These are phyloP conservation scores for Tetrastigma voinierianum DNA, from an alignment of 164 flowering plant species.

Conservation along the genomic window DNA sequence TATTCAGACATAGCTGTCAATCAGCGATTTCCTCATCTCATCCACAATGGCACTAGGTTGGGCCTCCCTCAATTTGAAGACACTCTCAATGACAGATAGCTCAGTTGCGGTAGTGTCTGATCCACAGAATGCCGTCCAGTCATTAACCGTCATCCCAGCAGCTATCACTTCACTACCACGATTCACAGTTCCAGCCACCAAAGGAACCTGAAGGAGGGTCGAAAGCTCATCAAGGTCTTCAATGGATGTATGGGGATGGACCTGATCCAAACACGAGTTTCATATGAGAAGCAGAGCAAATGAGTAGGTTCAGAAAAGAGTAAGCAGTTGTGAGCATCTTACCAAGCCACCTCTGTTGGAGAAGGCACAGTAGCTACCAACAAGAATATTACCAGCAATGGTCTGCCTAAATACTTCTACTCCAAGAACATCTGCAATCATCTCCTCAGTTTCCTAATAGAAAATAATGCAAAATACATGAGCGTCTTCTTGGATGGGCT, in stretches of 20 bases:
- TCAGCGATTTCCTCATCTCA: constrained; percentile 90
- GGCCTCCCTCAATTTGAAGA: constrained; percentile 89
- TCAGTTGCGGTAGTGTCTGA: constrained; percentile 96
- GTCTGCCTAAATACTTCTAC: constrained; percentile 96
- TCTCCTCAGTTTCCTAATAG: constrained; percentile 82
- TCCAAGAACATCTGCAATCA: constrained; percentile 91
- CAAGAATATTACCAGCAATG: constrained; percentile 90
- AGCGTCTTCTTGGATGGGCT: background rate
- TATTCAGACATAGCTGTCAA: constrained; percentile 55
- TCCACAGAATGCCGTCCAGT: constrained; percentile 96
- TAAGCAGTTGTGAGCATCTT: constrained; percentile 19
- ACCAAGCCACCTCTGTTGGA: constrained; percentile 92
- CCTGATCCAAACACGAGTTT: constrained; percentile 43
- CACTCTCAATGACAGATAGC: constrained; percentile 84
- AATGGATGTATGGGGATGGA: constrained; percentile 91
- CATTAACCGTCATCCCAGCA: constrained; percentile 83
- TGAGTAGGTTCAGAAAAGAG: background rate
- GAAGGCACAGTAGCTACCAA: constrained; percentile 86
- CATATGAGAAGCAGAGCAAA: too few relatives aligned
- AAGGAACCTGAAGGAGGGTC: constrained; percentile 92
- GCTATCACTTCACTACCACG: constrained; percentile 89
- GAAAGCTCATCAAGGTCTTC: constrained; percentile 95
- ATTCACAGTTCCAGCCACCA: constrained; percentile 93
- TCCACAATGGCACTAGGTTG: constrained; percentile 77
- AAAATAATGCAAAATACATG: background rate